Evolutionary conservation across 495 filamentous ascomycete genomes (phyloP).

Genomic region (Bombardia bombarda): DNA sequence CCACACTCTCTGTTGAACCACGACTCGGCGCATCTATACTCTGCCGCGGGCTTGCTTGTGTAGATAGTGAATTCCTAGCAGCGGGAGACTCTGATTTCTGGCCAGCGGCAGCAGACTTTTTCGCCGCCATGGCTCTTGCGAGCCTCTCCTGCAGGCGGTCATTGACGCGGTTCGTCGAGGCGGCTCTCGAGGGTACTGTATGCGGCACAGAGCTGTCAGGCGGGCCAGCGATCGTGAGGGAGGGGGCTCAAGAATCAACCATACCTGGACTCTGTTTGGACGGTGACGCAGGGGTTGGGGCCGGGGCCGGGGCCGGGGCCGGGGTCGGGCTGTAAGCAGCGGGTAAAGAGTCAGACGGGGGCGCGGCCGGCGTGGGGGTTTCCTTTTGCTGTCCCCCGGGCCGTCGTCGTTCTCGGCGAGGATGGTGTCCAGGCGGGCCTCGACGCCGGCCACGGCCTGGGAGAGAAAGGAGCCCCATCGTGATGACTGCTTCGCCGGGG

Average conservation of each 20-base stretch:
- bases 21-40: constrained; percentile 24
- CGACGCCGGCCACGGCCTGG: constrained; percentile 87
- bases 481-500: constrained; percentile 27
- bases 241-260: constrained; percentile 1
- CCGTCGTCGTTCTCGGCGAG: constrained; percentile 65
- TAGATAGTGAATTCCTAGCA: constrained; percentile 14
- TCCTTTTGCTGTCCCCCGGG: constrained; percentile 21
- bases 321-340: constrained; percentile 6
- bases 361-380: neutral
- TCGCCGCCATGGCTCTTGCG: constrained; percentile 52
- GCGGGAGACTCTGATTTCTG: constrained; percentile 10
- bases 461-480: constrained; percentile 82
- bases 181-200: constrained; percentile 36
- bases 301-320: constrained; percentile 4
- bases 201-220: constrained; percentile 9
- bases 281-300: constrained; percentile 16
- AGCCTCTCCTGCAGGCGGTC: constrained; percentile 81
- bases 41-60: constrained; percentile 22
- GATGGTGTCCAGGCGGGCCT: constrained; percentile 87
- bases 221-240: neutral
- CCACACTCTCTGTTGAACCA: constrained; percentile 20
- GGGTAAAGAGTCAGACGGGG: neutral
- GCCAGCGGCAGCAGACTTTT: constrained; percentile 13
- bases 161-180: constrained; percentile 53
- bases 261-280: constrained; percentile 22